Evolutionary conservation across 441 rosid genomes (phyloP).

Genomic region (Manihot esculenta): DNA sequence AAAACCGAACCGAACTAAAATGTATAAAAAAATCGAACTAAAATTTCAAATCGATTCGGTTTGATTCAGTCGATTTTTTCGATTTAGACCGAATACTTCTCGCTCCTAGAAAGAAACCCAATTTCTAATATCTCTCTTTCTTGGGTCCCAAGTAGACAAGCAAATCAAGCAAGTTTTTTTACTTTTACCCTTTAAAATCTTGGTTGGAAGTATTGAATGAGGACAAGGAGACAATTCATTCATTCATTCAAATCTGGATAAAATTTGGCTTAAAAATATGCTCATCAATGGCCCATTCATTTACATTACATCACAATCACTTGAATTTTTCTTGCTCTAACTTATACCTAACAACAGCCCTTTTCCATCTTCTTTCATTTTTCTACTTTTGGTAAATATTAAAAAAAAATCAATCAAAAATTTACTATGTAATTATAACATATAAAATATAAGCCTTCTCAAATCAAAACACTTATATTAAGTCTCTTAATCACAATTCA

Average conservation of each 20-base stretch:
- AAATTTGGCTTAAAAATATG: too few species aligned
- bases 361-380: background rate
- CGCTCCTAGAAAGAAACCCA: background rate
- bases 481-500: too few species aligned
- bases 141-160: background rate
- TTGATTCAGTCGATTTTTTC: too few species aligned
- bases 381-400: background rate
- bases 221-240: background rate
- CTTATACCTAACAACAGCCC: background rate
- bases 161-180: background rate
- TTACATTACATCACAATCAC: background rate
- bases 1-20: too few species aligned
- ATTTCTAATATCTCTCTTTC: background rate
- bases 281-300: too few species aligned
- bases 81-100: too few species aligned
- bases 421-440: too few species aligned
- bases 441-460: too few species aligned
- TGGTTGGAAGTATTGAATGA: constrained; percentile 3
- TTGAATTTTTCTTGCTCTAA: background rate
- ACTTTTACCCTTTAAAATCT: constrained; percentile 4
- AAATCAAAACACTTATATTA: too few species aligned
- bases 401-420: too few species aligned
- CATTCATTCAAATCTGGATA: background rate
- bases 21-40: too few species aligned
- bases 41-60: too few species aligned